These are phyloP conservation scores for Rhodocollybia butyracea DNA, from an alignment of 768 basidiomycete species.

Conservation along the genomic window DNA sequence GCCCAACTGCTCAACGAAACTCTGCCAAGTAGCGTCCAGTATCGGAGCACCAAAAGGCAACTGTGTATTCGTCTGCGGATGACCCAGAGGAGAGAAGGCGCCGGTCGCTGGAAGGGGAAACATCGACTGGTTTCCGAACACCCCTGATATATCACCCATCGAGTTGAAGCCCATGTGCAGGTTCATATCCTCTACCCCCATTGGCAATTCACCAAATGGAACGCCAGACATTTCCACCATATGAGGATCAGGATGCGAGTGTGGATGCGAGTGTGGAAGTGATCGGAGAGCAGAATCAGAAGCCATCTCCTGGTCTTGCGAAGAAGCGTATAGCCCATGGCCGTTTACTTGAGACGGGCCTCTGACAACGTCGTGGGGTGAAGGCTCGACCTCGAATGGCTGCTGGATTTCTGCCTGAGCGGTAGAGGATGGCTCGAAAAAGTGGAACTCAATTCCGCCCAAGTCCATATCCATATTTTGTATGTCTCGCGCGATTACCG, in stretches of 20 bases:
- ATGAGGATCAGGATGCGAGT: background rate
- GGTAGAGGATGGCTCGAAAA: background rate
- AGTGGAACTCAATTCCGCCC: background rate
- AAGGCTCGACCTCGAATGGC: background rate
- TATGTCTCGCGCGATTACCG: slow-evolving; percentile 54
- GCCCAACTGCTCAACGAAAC: slow-evolving; percentile 67
- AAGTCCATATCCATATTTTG: slow-evolving; percentile 27
- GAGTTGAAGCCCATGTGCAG: background rate
- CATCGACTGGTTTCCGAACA: background rate
- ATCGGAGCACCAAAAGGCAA: slow-evolving; percentile 25
- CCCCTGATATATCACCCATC: background rate
- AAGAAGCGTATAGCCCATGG: no score
- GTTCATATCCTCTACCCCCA: background rate
- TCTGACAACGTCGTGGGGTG: background rate
- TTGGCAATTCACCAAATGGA: background rate
- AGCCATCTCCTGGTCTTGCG: background rate
- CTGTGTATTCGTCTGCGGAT: slow-evolving; percentile 2
- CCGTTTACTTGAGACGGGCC: background rate
- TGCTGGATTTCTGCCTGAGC: background rate
- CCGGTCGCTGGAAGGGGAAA: background rate
- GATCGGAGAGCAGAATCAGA: background rate
- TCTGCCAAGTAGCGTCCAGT: slow-evolving; percentile 63
- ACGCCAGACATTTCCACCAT: background rate
- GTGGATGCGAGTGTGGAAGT: no score
- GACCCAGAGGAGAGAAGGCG: background rate